These are phyloP conservation scores for Coemansia javaensis DNA, from an alignment of 192 early-diverging fungal species.

Conservation along the genomic window DNA sequence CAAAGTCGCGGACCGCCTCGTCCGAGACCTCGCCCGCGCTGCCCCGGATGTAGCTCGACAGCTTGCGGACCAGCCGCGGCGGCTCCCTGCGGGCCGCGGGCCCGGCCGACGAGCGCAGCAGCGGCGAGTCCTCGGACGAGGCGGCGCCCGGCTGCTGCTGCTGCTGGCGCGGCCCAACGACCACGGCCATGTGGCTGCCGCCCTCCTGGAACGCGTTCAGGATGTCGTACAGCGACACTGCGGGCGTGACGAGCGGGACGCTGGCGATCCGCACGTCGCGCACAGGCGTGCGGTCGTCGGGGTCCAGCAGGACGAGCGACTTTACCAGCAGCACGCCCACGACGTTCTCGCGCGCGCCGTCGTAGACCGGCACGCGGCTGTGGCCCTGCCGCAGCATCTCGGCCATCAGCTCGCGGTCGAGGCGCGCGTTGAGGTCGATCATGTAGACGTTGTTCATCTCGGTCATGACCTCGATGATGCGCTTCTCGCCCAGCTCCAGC, in stretches of 20 bases:
- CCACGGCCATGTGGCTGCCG: constrained; percentile 74
- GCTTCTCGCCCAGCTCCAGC: constrained; percentile 69
- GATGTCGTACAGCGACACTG: constrained; percentile 59
- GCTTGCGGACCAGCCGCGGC: constrained; percentile 19
- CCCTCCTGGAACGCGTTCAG: constrained; percentile 83
- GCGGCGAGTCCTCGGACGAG: constrained; percentile 15
- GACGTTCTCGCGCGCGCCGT: constrained; percentile 57
- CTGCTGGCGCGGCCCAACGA: constrained; percentile 29
- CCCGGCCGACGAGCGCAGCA: not conserved
- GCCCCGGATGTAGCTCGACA: constrained; percentile 36
- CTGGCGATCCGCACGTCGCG: constrained; percentile 53
- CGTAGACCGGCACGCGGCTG: constrained; percentile 73
- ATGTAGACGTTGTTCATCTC: constrained; percentile 66
- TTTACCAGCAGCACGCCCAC: constrained; percentile 79
- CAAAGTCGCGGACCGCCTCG: constrained; percentile 28
- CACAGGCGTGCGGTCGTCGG: constrained; percentile 62
- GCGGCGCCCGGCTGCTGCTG: too few species aligned
- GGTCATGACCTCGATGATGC: constrained; percentile 67
- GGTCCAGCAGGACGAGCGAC: constrained; percentile 67
- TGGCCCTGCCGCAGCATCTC: constrained; percentile 67
- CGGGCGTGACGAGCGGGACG: constrained; percentile 47
- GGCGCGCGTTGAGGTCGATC: constrained; percentile 57
- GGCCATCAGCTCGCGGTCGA: constrained; percentile 54
- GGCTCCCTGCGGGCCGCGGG: not conserved
- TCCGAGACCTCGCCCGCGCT: constrained; percentile 30